Base-by-base conservation (phyloP, 208 protist genomes). In the Leishmania amazonensis region DNA sequence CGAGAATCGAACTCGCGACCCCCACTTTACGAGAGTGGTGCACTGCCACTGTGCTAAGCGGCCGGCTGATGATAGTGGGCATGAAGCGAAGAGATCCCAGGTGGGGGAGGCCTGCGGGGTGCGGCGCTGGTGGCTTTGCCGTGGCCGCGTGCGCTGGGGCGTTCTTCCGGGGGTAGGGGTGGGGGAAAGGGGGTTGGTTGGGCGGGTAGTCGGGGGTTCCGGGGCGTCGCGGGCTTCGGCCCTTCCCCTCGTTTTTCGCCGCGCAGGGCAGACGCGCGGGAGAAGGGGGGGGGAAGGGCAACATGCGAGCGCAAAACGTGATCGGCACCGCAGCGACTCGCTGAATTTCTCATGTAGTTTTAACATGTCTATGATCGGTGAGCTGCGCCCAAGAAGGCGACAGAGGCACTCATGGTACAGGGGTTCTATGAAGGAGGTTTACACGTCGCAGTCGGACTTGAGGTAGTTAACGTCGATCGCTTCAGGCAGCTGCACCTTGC, bases 11-110 rank as follows among this genome's bases (percentile, higher is more conserved):
- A 98, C 95, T 97, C 94, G 93, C 91, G 96, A 97, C 95, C 96
- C 94, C 93, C 93, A 96, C 93, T 98, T 98, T 98, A 97, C 96
- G 96, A 98, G 94, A 98, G 93, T 95, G 92, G 93, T 97, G 95
- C 95, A 97, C 94, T 98, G 93, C 96, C 95, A 98, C 95, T 98
- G 95, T 97, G 95, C 95, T 98, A 98, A 98, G 95, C 95, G 88
- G 94, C 94, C 94, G 88, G 31, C 65, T 57, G 31, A 1, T 2
- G 19, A 0, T 24, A 28, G 4, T 58, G 21, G 62, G 62, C 31
- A 49, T 13, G 9, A 11, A 11, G 13, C 45, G 0, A 2, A 2
- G 5, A 28, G 45, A 0, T 3, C 0, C 21, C 45, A 8, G 45
- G 45, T 47, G 31, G 31, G 31, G 31, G 31, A 35, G 31, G 31